Evolutionary conservation across 2,329 filamentous ascomycete genomes (phyloP).

Genomic region (Pseudogymnoascus verrucosus): DNA sequence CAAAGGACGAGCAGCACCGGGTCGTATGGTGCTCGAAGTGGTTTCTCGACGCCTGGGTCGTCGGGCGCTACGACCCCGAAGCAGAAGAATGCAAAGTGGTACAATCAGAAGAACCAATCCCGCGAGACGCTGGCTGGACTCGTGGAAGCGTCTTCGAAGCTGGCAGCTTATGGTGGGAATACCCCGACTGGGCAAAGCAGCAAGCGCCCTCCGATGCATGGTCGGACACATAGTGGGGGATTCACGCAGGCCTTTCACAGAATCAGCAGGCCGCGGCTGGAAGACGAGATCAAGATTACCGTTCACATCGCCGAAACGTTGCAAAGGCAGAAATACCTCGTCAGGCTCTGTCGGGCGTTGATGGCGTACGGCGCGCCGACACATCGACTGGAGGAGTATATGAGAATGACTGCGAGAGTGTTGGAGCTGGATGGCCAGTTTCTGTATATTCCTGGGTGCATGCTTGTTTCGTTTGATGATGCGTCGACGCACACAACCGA

Average conservation of each 20-base stretch:
- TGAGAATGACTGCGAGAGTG: constrained; percentile 82
- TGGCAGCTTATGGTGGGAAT: constrained; percentile 39
- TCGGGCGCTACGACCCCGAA: constrained; percentile 32
- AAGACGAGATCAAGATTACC: constrained; percentile 39
- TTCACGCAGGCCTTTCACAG: neutral
- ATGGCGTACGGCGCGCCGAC: constrained; percentile 90
- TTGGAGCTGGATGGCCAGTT: constrained; percentile 86
- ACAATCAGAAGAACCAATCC: constrained; percentile 35
- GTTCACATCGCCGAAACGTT: constrained; percentile 61
- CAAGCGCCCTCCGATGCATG: constrained; percentile 22
- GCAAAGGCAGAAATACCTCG: constrained; percentile 71
- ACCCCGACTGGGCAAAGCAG: constrained; percentile 12
- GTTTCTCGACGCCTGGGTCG: constrained; percentile 35
- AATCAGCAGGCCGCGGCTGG: constrained; percentile 21
- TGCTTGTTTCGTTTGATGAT: constrained; percentile 90
- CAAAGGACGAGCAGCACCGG: constrained; percentile 20
- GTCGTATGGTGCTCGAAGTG: constrained; percentile 22
- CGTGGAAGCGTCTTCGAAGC: constrained; percentile 46
- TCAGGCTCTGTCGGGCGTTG: constrained; percentile 74
- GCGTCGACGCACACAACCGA: constrained; percentile 66
- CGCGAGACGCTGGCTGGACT: constrained; percentile 42
- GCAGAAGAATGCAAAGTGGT: constrained; percentile 25
- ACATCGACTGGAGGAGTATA: constrained; percentile 84
- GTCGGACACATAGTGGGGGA: constrained; percentile 19
- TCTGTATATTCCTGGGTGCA: constrained; percentile 82